Conservation (phyloP, 306 rosid genomes). For the Hylodesmum podocarpum region DNA sequence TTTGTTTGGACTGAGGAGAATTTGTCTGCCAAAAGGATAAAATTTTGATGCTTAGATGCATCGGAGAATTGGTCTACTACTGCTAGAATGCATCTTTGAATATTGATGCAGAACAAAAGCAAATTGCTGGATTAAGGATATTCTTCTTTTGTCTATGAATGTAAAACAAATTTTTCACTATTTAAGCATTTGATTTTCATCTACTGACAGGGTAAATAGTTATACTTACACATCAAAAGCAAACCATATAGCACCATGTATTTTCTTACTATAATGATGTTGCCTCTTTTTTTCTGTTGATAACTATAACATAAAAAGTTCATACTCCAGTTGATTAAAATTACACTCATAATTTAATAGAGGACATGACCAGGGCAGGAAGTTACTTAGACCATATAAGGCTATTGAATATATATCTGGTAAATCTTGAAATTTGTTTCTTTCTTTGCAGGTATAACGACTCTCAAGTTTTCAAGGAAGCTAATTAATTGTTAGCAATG, state of each 20-base stretch:
- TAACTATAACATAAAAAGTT: background rate
- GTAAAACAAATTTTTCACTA: background rate
- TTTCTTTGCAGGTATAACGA: slow-evolving; percentile 43
- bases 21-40: background rate
- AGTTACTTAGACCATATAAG: background rate
- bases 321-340: background rate
- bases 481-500: slow-evolving; percentile 45
- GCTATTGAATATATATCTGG: background rate
- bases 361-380: background rate
- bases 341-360: background rate
- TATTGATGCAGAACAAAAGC: background rate
- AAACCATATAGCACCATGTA: background rate
- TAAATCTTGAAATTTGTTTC: background rate
- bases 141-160: background rate
- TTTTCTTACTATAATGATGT: background rate
- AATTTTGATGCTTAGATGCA: background rate
- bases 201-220: background rate
- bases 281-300: background rate
- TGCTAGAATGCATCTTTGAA: background rate
- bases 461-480: slow-evolving; percentile 26
- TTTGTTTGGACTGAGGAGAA: background rate
- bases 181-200: background rate
- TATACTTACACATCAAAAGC: background rate
- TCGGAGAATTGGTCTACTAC: background rate
- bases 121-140: background rate